Evolutionary conservation across 1,284 basidiomycete species (phyloP).

Genomic region (Leucoagaricus sp.): DNA sequence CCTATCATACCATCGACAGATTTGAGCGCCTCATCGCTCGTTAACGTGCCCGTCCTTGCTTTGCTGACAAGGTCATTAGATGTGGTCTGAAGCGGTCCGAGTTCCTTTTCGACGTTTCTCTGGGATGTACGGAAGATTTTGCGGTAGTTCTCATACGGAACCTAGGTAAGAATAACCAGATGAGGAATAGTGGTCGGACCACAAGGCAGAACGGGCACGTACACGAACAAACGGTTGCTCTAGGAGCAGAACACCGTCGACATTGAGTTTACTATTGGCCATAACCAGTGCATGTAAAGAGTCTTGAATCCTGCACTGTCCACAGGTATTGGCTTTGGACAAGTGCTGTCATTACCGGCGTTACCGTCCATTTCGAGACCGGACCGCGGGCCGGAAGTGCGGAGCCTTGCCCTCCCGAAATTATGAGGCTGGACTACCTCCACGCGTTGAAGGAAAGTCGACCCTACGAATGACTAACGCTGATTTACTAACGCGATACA

Average conservation of each 20-base stretch:
- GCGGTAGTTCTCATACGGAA: conserved; percentile 85
- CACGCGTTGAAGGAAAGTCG: too few species aligned
- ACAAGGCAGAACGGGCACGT: conserved; percentile 24
- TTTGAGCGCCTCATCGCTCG: conserved; percentile 55
- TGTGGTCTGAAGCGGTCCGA: conserved; percentile 57
- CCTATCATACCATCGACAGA: conserved; percentile 76
- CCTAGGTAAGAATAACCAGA: conserved; percentile 43
- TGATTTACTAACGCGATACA: too few species aligned
- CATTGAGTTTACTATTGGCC: conserved; percentile 53
- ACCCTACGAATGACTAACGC: too few species aligned
- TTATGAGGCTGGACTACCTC: too few species aligned
- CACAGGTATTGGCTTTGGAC: neutral
- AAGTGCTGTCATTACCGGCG: neutral
- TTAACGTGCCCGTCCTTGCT: conserved; percentile 37
- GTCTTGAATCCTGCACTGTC: neutral
- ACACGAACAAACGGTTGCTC: conserved; percentile 87
- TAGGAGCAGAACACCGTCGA: conserved; percentile 82
- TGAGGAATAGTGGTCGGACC: conserved; percentile 14
- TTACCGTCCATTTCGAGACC: neutral
- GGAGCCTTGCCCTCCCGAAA: too few species aligned
- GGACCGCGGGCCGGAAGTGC: too few species aligned
- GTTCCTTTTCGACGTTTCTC: conserved; percentile 78
- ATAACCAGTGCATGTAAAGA: conserved; percentile 23
- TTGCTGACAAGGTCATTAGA: conserved; percentile 56
- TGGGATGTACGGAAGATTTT: conserved; percentile 81